Base-by-base conservation (phyloP, 1,284 basidiomycete species). In the Pseudozyma tsukubaensis region DNA sequence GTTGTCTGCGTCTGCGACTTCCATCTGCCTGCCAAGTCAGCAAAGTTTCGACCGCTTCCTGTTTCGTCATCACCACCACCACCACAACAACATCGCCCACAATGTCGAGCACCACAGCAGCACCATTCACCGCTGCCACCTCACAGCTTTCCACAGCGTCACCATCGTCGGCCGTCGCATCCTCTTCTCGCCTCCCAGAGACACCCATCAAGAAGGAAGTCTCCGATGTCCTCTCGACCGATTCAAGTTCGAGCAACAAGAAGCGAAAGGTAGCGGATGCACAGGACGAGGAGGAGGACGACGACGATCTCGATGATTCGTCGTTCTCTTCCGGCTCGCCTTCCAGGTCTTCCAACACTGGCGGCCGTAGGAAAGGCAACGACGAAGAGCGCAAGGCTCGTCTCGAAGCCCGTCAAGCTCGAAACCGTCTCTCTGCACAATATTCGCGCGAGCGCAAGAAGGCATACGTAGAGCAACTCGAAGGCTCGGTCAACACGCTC, bases 391-490 rank as follows among this genome's bases (percentile, higher is more conserved):
- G 81, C 53, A 72, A 67, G 35, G 77, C 79, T 36, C 72, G 81
- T n/a, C 71, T 81, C 40, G 72, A 79, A 51, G 82, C 82, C 34
- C 69, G 82, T 18, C 81, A 83, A 49, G 77, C 76, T n/a, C 76
- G 82, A 13, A 84, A 84, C 59, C 77, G 82, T 43, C 76, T 78
- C 50, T 81, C 81, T 18, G 82, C 82, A 12, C 82, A 84, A 47
- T 72, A 79, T 50, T 81, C 78, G 54, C 72, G 82, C 24, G 77
- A 84, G 51, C 76, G 79, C 52, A 83, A 83, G 59, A 84, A 83
- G 65, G 78, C 73, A 1, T 73, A 82, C 51, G 58, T 81, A 34
- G 77, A 76, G 39, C 61, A 72, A 43, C 69, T 84, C 47, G 82
- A 84, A 49, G 54, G 57, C 21, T 72, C 77, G 4, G 40, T 79